A percentile compares a stretch with the other conserved stretches of the same genome.
Evolutionary conservation across 2,329 filamentous ascomycete species (phyloP).

Genomic region (Rachicladosporium sp.): DNA sequence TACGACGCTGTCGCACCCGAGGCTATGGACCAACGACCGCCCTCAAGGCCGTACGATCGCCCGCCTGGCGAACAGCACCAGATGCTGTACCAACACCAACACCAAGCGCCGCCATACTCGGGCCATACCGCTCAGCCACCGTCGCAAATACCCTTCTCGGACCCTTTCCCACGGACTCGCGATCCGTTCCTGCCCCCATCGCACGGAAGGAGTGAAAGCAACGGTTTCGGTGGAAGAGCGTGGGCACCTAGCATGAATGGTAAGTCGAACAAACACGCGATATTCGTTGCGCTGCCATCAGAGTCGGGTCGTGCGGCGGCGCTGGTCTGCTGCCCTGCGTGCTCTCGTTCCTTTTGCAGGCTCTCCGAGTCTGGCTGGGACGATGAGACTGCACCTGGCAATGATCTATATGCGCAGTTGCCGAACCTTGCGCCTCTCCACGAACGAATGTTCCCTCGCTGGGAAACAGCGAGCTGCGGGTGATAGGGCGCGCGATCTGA

Average conservation of each 20-base stretch:
- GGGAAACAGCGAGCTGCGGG: no score
- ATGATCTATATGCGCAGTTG: no score
- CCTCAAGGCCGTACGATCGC: constrained; percentile 26
- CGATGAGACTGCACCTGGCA: no score
- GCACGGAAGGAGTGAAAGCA: constrained; percentile 29
- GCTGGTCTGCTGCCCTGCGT: no score
- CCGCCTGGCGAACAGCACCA: constrained; percentile 22
- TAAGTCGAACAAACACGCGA: background rate
- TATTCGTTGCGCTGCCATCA: no score
- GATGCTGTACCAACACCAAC: constrained; percentile 17
- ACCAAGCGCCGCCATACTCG: constrained; percentile 23
- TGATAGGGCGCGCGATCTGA: no score
- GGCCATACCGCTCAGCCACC: constrained; percentile 26
- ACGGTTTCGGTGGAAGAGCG: constrained; percentile 24
- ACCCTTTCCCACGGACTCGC: constrained; percentile 32
- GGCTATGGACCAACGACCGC: constrained; percentile 19
- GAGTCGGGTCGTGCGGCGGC: no score
- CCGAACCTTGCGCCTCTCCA: no score
- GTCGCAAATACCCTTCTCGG: constrained; percentile 33
- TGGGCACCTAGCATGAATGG: constrained; percentile 5
- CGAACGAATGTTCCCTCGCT: no score
- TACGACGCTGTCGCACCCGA: background rate
- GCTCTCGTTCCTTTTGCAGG: no score
- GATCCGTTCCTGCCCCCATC: constrained; percentile 34
- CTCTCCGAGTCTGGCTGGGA: no score